These are phyloP conservation scores for Chrysanthemum lavandulifolium DNA, from an alignment of 129 eudicot genomes.

Conservation along the genomic window DNA sequence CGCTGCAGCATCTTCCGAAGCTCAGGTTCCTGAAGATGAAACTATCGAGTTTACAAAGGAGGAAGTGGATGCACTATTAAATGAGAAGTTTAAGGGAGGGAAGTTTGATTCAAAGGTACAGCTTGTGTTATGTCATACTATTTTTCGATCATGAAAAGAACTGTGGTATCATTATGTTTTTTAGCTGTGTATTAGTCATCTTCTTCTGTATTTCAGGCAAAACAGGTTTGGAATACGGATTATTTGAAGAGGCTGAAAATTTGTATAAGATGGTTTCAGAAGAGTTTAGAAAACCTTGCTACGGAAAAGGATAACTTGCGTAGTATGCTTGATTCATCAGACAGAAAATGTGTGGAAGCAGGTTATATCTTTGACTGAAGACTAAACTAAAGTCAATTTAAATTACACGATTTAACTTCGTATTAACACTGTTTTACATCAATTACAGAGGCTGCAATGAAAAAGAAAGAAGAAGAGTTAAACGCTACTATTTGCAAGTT, in stretches of 20 bases:
- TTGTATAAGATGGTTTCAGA: slow-evolving; percentile 56
- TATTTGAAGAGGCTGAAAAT: slow-evolving; percentile 43
- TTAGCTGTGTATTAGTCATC: neutral
- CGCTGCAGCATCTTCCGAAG: slow-evolving; percentile 32
- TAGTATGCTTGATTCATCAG: slow-evolving; percentile 36
- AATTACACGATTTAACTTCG: neutral
- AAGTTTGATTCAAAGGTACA: slow-evolving; percentile 60
- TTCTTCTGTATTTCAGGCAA: slow-evolving; percentile 29
- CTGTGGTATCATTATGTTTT: slow-evolving; percentile 1
- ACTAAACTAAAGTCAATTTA: neutral
- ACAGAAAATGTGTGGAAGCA: slow-evolving; percentile 38
- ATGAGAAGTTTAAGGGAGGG: slow-evolving; percentile 43
- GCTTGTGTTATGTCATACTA: neutral
- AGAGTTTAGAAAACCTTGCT: slow-evolving; percentile 33
- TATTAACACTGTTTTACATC: neutral
- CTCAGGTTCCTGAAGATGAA: slow-evolving; percentile 34
- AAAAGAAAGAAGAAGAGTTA: slow-evolving; percentile 50
- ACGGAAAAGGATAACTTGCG: slow-evolving; percentile 46
- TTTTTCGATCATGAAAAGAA: neutral
- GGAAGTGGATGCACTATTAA: slow-evolving; percentile 48
- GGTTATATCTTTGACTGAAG: slow-evolving; percentile 31
- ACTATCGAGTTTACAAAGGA: slow-evolving; percentile 39
- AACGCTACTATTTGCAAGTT: slow-evolving; percentile 40
- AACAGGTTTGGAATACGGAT: slow-evolving; percentile 40
- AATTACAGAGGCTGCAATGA: slow-evolving; percentile 45